Evolutionary conservation across 2,329 filamentous ascomycete genomes (phyloP).

Genomic region (Exophiala bonariae): DNA sequence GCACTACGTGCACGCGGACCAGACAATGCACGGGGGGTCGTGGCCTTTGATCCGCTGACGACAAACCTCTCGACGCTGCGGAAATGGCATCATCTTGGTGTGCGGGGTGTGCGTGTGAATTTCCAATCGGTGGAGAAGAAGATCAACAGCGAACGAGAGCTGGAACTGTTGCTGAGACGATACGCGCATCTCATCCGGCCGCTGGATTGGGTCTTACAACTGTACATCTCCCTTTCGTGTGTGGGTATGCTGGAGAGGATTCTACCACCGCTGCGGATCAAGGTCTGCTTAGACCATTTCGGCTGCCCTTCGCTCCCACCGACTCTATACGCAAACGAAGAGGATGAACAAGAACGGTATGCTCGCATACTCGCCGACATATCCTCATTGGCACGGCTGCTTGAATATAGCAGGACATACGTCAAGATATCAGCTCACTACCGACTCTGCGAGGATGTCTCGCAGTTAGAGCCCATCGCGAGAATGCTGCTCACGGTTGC

Average conservation of each 20-base stretch:
- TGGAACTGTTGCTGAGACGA: constrained; percentile 42
- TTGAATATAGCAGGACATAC: constrained; percentile 51
- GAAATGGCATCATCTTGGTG: constrained; percentile 58
- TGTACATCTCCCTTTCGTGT: constrained; percentile 57
- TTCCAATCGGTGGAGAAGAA: constrained; percentile 53
- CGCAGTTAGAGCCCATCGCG: constrained; percentile 50
- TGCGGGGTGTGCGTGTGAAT: constrained; percentile 61
- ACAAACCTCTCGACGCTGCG: constrained; percentile 41
- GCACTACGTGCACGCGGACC: constrained; percentile 48
- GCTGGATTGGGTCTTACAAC: constrained; percentile 58
- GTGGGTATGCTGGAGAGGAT: constrained; percentile 51
- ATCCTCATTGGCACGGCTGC: constrained; percentile 45
- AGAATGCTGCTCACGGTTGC: constrained; percentile 49
- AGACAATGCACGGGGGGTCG: constrained; percentile 53
- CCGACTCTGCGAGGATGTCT: constrained; percentile 48
- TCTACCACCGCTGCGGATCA: constrained; percentile 41
- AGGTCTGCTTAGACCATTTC: constrained; percentile 61
- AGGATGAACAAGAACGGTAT: constrained; percentile 49
- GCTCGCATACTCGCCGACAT: constrained; percentile 34
- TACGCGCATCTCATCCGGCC: constrained; percentile 54
- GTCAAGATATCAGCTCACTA: constrained; percentile 62
- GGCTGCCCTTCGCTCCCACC: constrained; percentile 47
- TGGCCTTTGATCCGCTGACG: constrained; percentile 53
- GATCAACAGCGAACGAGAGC: constrained; percentile 36
- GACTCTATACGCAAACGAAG: constrained; percentile 21